Conservation (phyloP, 2,329 filamentous ascomycete genomes). For the Penicillium sumatraense region DNA sequence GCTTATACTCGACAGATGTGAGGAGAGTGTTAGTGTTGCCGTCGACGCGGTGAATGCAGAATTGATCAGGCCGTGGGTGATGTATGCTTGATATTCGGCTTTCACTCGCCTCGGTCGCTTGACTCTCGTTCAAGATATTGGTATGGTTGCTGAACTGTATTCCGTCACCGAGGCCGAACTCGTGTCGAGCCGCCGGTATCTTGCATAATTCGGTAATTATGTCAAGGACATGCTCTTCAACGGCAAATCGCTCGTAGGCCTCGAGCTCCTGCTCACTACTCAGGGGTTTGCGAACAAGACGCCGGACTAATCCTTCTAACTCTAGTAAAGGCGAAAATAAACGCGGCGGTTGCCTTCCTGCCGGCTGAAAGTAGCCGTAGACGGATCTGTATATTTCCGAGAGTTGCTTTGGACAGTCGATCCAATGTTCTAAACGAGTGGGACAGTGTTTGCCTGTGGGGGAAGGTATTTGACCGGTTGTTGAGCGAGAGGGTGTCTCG, state of each 20-base stretch:
- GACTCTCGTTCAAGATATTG: constrained; percentile 8
- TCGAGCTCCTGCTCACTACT: constrained; percentile 24
- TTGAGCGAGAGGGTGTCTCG: constrained; percentile 26
- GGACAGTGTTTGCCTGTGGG: constrained; percentile 32
- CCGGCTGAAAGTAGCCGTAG: constrained; percentile 19
- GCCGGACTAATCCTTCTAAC: too few species aligned
- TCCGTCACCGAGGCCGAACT: constrained; percentile 28
- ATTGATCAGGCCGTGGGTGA: constrained; percentile 24
- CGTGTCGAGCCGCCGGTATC: constrained; percentile 29
- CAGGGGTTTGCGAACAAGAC: constrained; percentile 9
- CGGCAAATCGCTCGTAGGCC: constrained; percentile 14
- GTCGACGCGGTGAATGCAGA: constrained; percentile 25
- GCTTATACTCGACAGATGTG: constrained; percentile 26
- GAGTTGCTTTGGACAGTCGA: constrained; percentile 22
- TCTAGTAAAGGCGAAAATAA: too few species aligned
- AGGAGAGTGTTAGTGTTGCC: constrained; percentile 15
- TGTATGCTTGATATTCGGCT: constrained; percentile 8
- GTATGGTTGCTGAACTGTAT: constrained; percentile 23
- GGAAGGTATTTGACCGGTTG: constrained; percentile 25
- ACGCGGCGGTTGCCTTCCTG: constrained; percentile 4
- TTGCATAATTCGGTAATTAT: constrained; percentile 36
- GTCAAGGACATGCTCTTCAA: constrained; percentile 22
- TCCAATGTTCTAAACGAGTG: constrained; percentile 23
- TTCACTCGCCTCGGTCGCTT: constrained; percentile 1
- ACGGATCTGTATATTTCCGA: constrained; percentile 21